Conservation (phyloP, 139 green algal species). For the Medakamo hakoo region DNA sequence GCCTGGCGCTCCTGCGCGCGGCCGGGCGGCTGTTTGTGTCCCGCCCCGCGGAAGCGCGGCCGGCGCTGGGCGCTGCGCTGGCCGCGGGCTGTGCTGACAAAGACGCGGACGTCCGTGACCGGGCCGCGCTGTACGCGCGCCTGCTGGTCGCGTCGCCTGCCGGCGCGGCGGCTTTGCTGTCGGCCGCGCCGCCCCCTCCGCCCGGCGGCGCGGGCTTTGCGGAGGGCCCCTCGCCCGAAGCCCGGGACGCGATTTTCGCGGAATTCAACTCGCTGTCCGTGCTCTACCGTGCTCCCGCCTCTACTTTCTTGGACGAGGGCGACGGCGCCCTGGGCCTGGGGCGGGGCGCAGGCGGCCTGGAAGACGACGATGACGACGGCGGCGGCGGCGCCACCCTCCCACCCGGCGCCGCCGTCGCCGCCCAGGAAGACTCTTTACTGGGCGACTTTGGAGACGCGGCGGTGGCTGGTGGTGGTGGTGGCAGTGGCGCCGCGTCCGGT, state of each 20-base stretch:
- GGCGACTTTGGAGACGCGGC: no score
- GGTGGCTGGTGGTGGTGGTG: not conserved
- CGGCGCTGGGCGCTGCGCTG: slow-evolving; percentile 6
- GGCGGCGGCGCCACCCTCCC: not conserved
- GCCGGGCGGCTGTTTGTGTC: slow-evolving; percentile 59
- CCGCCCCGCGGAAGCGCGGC: slow-evolving; percentile 36
- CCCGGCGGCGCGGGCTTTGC: not conserved
- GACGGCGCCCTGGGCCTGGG: not conserved
- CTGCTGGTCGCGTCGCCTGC: not conserved
- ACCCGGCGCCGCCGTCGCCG: not conserved
- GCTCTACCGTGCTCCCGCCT: not conserved
- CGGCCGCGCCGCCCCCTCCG: no score
- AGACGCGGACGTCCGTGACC: slow-evolving; percentile 56
- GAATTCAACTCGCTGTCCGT: not conserved
- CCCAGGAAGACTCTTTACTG: no score
- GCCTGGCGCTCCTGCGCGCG: slow-evolving; percentile 46
- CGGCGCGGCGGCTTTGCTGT: not conserved
- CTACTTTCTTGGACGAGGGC: not conserved
- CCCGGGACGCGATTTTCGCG: not conserved
- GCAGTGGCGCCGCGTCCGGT: no score
- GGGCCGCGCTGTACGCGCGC: slow-evolving; percentile 47
- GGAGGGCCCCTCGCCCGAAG: not conserved
- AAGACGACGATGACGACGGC: not conserved
- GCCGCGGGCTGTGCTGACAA: slow-evolving; percentile 20
- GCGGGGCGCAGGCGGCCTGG: no score